Percentiles rank a stretch among this genome's conserved stretches.
Evolutionary conservation across 805 yeast species (phyloP).

Genomic region (Suhomyces kilbournensis): DNA sequence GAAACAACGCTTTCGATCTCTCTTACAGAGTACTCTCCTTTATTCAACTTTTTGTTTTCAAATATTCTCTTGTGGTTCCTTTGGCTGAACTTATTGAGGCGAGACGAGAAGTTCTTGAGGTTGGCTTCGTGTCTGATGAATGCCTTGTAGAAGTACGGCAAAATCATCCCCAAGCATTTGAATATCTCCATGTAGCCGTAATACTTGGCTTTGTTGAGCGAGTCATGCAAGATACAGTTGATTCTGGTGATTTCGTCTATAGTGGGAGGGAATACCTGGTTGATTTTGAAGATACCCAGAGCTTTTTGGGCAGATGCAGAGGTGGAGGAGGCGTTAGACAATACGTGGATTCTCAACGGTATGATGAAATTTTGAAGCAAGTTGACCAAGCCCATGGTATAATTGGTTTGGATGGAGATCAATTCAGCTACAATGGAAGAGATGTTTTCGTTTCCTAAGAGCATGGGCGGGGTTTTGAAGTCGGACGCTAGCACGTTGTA

Average conservation of each 20-base stretch:
- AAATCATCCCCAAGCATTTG: conserved; percentile 74
- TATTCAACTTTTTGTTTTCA: conserved; percentile 27
- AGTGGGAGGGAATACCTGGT: conserved; percentile 88
- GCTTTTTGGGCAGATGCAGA: conserved; percentile 15
- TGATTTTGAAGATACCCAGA: conserved; percentile 62
- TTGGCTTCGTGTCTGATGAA: conserved; percentile 95
- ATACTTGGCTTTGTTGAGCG: conserved; percentile 62
- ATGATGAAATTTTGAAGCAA: conserved; percentile 76
- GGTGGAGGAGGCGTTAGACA: conserved; percentile 37
- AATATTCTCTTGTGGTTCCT: conserved; percentile 29
- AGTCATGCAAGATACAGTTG: conserved; percentile 78
- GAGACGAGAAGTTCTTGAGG: conserved; percentile 59
- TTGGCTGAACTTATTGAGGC: conserved; percentile 41
- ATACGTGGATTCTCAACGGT: conserved; percentile 69
- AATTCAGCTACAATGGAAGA: conserved; percentile 64
- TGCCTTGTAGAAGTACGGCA: conserved; percentile 91
- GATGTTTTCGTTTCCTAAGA: conserved; percentile 17
- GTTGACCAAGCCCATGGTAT: conserved; percentile 67
- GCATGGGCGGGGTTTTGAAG: conserved; percentile 6
- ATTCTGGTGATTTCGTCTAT: conserved; percentile 90
- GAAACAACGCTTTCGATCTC: conserved; percentile 49
- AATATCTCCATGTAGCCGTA: conserved; percentile 74
- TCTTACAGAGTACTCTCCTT: conserved; percentile 23
- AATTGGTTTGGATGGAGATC: conserved; percentile 66
- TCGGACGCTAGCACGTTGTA: conserved; percentile 57